A percentile compares a stretch with the other conserved stretches of the same genome.
These are phyloP conservation scores for Adiantum capillusveneris DNA, from an alignment of 75 land plant genomes.

Conservation along the genomic window DNA sequence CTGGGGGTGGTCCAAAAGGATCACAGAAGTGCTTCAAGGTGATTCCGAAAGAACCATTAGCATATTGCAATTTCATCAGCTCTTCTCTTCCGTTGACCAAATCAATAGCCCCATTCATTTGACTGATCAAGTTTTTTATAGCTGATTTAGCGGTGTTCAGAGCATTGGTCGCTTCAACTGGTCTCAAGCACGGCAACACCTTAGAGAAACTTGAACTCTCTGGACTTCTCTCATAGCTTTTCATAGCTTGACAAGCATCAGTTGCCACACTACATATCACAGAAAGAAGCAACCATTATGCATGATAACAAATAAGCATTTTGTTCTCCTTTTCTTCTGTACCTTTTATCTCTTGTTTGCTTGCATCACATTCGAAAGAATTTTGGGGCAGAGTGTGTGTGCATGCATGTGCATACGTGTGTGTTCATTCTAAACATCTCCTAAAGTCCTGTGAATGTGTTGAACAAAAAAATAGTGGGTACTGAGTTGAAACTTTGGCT, in stretches of 20 bases:
- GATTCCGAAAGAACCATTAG: background rate
- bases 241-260: slow-evolving; percentile 20
- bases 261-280: slow-evolving; percentile 8
- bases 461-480: too few relatives aligned
- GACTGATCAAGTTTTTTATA: slow-evolving; percentile 7
- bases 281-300: too few relatives aligned
- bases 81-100: slow-evolving; percentile 9
- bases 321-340: too few relatives aligned
- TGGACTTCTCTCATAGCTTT: slow-evolving; percentile 4
- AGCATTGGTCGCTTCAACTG: background rate
- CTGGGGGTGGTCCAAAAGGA: slow-evolving; percentile 15
- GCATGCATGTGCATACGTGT: too few relatives aligned
- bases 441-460: too few relatives aligned
- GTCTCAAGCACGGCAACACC: slow-evolving; percentile 9
- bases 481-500: too few relatives aligned
- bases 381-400: too few relatives aligned
- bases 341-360: too few relatives aligned
- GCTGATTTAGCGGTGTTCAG: slow-evolving; percentile 6
- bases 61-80: background rate
- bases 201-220: slow-evolving; percentile 10
- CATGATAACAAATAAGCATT: too few relatives aligned
- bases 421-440: too few relatives aligned
- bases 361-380: too few relatives aligned
- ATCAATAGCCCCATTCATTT: slow-evolving; percentile 8
- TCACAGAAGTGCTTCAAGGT: slow-evolving; percentile 12